Percentiles rank a stretch among this genome's conserved stretches.
Conservation (phyloP, 345 rosid genomes). For the Populus davidiana region DNA sequence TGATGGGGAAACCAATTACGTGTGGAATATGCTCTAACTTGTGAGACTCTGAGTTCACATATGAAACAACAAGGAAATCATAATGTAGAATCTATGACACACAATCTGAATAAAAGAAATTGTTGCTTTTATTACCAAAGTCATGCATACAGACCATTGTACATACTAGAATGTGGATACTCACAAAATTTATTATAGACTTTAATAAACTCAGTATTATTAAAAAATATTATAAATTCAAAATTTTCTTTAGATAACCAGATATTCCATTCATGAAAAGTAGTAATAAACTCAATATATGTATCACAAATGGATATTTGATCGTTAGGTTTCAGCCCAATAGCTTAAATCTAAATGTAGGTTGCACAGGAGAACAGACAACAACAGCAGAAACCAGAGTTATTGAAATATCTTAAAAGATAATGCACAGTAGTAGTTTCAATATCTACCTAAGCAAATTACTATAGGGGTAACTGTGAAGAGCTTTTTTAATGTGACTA, state of each 20-base stretch:
- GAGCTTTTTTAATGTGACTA: constrained; percentile 68
- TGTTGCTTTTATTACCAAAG: not conserved
- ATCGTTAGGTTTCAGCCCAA: not conserved
- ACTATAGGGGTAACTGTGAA: constrained; percentile 78
- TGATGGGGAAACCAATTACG: not conserved
- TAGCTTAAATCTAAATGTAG: not conserved
- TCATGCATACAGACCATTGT: too few relatives aligned
- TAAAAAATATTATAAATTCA: too few relatives aligned
- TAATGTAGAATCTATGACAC: not conserved
- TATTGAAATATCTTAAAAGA: not conserved
- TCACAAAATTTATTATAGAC: too few relatives aligned
- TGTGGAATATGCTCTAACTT: too few relatives aligned
- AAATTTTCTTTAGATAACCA: too few relatives aligned
- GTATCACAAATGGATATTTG: not conserved
- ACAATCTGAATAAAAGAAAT: not conserved
- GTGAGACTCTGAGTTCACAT: not conserved
- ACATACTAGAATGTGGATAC: too few relatives aligned
- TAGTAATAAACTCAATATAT: too few relatives aligned
- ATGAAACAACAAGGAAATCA: not conserved
- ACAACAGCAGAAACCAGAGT: not conserved
- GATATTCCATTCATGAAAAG: too few relatives aligned
- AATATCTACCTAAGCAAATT: constrained; percentile 60
- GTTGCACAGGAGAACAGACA: not conserved
- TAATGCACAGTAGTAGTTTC: constrained; percentile 1
- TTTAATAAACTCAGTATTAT: too few relatives aligned